phyloP scores from a whole-genome alignment of 176 grass and related monocot species.

The Elymus sibiricus region DNA sequence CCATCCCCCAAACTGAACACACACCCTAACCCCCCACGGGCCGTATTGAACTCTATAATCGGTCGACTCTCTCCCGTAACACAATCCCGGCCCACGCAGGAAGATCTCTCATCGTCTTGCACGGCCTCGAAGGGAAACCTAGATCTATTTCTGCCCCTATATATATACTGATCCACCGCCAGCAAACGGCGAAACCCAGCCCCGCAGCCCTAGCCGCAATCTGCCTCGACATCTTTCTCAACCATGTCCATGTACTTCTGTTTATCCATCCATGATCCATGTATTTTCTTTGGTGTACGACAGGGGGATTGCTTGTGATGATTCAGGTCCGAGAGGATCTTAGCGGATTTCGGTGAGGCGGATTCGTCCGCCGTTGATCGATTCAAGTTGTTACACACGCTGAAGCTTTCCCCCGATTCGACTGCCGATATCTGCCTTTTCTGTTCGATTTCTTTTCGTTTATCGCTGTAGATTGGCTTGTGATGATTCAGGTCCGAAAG shows the following conservation, averaged over 20 bases:
- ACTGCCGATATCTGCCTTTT: too few relatives aligned
- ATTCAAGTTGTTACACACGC: constrained; percentile 53
- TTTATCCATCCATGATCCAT: too few relatives aligned
- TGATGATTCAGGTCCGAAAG: constrained; percentile 26
- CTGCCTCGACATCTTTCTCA: too few relatives aligned
- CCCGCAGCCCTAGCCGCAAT: background rate
- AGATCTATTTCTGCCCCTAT: background rate
- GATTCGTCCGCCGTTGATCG: constrained; percentile 37
- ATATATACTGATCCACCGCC: background rate
- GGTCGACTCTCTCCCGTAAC: background rate
- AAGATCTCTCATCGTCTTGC: background rate
- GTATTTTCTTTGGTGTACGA: too few relatives aligned
- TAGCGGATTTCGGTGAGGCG: constrained; percentile 63
- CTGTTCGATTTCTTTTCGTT: background rate
- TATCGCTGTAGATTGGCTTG: background rate
- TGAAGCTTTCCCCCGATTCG: constrained; percentile 15
- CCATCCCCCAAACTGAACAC: too few relatives aligned
- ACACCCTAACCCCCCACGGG: background rate
- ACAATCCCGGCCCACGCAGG: background rate
- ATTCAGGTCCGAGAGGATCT: constrained; percentile 51
- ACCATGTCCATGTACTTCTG: too few relatives aligned
- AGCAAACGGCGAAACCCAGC: background rate
- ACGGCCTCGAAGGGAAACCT: background rate
- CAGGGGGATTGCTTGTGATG: constrained; percentile 32
- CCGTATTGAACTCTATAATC: background rate